These are phyloP conservation scores for Quercus gilva DNA, from an alignment of 306 rosid genomes.

Conservation along the genomic window DNA sequence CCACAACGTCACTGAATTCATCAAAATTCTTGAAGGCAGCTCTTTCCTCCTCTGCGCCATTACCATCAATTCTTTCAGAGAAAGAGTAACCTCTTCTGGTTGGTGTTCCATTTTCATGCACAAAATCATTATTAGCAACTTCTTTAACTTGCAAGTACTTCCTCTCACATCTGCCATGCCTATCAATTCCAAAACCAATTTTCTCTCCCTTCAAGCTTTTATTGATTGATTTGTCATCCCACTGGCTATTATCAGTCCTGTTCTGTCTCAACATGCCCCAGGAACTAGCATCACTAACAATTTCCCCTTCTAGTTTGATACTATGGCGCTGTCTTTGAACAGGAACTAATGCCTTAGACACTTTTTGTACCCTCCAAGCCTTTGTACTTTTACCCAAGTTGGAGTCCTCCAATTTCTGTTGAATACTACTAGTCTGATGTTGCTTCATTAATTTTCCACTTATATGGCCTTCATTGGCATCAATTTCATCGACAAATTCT, in stretches of 20 bases:
- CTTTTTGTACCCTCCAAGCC: constrained; percentile 23
- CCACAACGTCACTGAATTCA: constrained; percentile 41
- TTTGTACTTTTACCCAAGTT: constrained; percentile 11
- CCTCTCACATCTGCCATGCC: constrained; percentile 24
- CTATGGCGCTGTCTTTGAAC: constrained; percentile 3
- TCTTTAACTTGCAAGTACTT: constrained; percentile 31
- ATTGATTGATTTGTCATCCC: constrained; percentile 27
- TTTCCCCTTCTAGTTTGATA: constrained; percentile 1
- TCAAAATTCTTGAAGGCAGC: constrained; percentile 71
- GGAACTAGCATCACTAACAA: constrained; percentile 20
- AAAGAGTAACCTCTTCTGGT: constrained; percentile 30
- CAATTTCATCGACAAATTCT: constrained; percentile 29
- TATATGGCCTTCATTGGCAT: constrained; percentile 21
- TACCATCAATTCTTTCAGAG: constrained; percentile 29
- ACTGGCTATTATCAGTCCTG: constrained; percentile 16
- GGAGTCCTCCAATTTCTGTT: constrained; percentile 21
- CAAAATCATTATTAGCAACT: constrained; percentile 16
- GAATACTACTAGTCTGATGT: constrained; percentile 25
- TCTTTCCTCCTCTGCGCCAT: constrained; percentile 56
- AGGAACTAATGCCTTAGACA: neutral
- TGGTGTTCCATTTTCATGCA: constrained; percentile 23
- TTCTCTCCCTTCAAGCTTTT: constrained; percentile 20
- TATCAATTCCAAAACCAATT: constrained; percentile 26
- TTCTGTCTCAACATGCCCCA: constrained; percentile 11
- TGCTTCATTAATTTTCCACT: constrained; percentile 29